Base-by-base conservation (phyloP, 2,329 filamentous ascomycete genomes). In the Penicillium sp. region DNA sequence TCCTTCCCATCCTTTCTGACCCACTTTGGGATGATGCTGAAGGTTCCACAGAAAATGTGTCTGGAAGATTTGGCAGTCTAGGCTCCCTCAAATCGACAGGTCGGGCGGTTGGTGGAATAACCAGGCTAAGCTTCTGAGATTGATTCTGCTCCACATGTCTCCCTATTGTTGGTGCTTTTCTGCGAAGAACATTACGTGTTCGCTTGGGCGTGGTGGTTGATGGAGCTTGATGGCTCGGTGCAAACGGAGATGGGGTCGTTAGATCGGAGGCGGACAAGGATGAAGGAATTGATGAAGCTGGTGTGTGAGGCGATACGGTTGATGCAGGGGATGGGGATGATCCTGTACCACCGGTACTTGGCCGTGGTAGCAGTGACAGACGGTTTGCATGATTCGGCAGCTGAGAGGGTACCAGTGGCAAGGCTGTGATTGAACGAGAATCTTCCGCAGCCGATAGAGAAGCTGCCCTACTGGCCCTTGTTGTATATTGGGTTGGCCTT, bases 101-200 rank as follows among this genome's bases (percentile, higher is more conserved):
- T 25, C 69, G 57, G 50, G 61, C 11, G 15, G 50, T 58, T 50
- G 63, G 64, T 4, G 73, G 70, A 43, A 75, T 75, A 7, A 73
- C 66, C 22, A 75, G 63, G 54, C 73, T 73, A n/a, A 74, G 59
- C 20, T 71, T 74, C 57, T 71, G 66, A 8, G 57, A 55, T 60
- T 60, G 63, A 39, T 25, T 65, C 20, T 65, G 65, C 39, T 63
- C 70, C 38, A 61, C 67, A 64, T 74, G 68, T 53, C 73, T 74
- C 41, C 74, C 75, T 66, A 77, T 77, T 57, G 72, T 77, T 3
- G 78, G 75, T 38, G 75, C 73, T 62, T 74, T 79, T 56, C 78
- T 71, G 56, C 78, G 75, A 51, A 80, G 67, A 55, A 79, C 71
- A 62, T 79, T 79, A 50, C 74, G 71, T 42, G 69, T 65, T 47